phyloP scores from a whole-genome alignment of 1,284 basidiomycete genomes.

The Stereum hirsutum region DNA sequence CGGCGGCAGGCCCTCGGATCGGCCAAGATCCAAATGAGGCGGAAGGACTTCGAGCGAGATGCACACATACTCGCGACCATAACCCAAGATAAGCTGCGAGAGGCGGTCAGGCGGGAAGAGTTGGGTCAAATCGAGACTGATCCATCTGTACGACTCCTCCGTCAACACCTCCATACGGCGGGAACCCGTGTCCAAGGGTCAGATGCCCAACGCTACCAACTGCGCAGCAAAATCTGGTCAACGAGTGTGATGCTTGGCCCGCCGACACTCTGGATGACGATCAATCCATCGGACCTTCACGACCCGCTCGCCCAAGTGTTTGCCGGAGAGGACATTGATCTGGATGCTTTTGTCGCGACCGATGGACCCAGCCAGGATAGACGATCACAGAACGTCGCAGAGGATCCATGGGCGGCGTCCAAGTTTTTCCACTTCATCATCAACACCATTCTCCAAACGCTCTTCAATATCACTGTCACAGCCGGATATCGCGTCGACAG shows the following conservation, averaged over 20 bases:
- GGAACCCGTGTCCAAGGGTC: slow-evolving; percentile 9
- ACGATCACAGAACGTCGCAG: slow-evolving; percentile 22
- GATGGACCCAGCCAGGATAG: slow-evolving; percentile 18
- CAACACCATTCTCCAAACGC: background rate
- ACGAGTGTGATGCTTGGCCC: slow-evolving; percentile 2
- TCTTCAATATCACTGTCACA: background rate
- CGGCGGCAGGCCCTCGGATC: slow-evolving; percentile 14
- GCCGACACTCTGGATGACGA: slow-evolving; percentile 16
- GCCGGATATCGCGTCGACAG: background rate
- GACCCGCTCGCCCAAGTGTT: slow-evolving; percentile 27
- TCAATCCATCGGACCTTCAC: slow-evolving; percentile 22
- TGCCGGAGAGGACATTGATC: slow-evolving; percentile 26
- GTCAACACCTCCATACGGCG: slow-evolving; percentile 8
- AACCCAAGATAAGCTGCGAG: slow-evolving; percentile 9
- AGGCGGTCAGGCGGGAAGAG: slow-evolving; percentile 11
- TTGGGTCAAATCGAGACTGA: slow-evolving; percentile 6
- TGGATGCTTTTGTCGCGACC: slow-evolving; percentile 21
- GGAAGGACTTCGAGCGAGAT: slow-evolving; percentile 8
- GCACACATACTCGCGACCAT: slow-evolving; percentile 7
- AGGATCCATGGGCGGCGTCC: slow-evolving; percentile 27
- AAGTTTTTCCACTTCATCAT: slow-evolving; percentile 16
- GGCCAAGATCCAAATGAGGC: slow-evolving; percentile 9
- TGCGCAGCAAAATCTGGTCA: slow-evolving; percentile 11
- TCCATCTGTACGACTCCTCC: slow-evolving; percentile 7
- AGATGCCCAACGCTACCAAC: slow-evolving; percentile 3